Conservation (phyloP, 2,329 filamentous ascomycete genomes). For the Exutisphaerella laricina region DNA sequence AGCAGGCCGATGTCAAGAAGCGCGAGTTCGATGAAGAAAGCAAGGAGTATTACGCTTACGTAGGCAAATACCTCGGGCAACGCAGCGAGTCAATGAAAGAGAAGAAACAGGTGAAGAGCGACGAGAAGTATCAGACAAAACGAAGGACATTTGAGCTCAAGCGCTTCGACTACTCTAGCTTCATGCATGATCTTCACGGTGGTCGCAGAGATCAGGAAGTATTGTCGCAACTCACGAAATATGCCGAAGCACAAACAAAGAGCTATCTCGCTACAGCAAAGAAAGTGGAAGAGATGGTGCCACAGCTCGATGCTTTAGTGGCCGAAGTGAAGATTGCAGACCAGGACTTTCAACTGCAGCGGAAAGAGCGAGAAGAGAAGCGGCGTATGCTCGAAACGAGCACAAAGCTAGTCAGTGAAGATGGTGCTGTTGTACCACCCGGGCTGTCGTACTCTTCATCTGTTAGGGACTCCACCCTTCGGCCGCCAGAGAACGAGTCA, state of each 20-base stretch:
- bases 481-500: slow-evolving; percentile 22
- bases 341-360: slow-evolving; percentile 93
- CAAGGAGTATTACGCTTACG: slow-evolving; percentile 95
- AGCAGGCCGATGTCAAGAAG: slow-evolving; percentile 93
- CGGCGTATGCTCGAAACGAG: slow-evolving; percentile 83
- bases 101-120: slow-evolving; percentile 92
- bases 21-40: slow-evolving; percentile 98
- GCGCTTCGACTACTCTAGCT: slow-evolving; percentile 96
- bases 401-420: slow-evolving; percentile 48
- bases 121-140: slow-evolving; percentile 93
- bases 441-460: slow-evolving; percentile 27
- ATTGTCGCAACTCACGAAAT: slow-evolving; percentile 87
- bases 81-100: slow-evolving; percentile 93
- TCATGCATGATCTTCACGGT: slow-evolving; percentile 98
- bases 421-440: slow-evolving; percentile 26
- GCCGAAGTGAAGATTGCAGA: slow-evolving; percentile 88
- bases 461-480: slow-evolving; percentile 20
- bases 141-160: slow-evolving; percentile 93
- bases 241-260: slow-evolving; percentile 82
- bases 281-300: slow-evolving; percentile 79
- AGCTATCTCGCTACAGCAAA: slow-evolving; percentile 77
- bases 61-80: slow-evolving; percentile 92
- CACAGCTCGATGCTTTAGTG: slow-evolving; percentile 82
- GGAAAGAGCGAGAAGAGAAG: slow-evolving; percentile 94
- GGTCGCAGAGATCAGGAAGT: slow-evolving; percentile 98